Percentiles rank a stretch among this genome's conserved stretches.
Evolutionary conservation across 2,329 filamentous ascomycete genomes (phyloP).

Genomic region (Immersiporthe knoxdaviesiana): DNA sequence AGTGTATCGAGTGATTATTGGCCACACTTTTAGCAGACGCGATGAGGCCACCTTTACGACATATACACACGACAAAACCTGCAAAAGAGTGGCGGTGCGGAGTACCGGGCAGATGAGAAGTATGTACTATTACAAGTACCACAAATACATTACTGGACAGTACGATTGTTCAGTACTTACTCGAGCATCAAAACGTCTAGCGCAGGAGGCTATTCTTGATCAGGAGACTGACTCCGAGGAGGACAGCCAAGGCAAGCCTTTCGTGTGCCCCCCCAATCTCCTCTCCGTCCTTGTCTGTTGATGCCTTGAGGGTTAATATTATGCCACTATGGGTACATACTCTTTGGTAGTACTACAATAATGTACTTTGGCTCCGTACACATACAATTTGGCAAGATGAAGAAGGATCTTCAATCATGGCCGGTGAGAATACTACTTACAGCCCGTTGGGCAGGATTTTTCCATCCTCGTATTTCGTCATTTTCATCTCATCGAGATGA

Average conservation of each 20-base stretch:
- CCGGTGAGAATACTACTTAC: neutral
- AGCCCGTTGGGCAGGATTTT: neutral
- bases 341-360: neutral
- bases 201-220: slow-evolving; percentile 20
- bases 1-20: neutral
- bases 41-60: neutral
- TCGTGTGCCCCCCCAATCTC: too few species aligned
- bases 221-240: slow-evolving; percentile 23
- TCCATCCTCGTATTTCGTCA: slow-evolving; percentile 23
- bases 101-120: too few species aligned
- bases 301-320: neutral
- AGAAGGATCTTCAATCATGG: neutral
- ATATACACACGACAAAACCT: neutral
- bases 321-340: neutral
- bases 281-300: neutral
- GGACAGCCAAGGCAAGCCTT: neutral
- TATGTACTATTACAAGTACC: too few species aligned
- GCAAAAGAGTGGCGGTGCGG: slow-evolving; percentile 2
- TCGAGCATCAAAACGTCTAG: slow-evolving; percentile 5
- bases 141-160: neutral
- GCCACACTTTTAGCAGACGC: neutral
- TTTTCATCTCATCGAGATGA: slow-evolving; percentile 15
- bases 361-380: neutral
- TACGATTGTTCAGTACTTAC: neutral
- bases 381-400: neutral